Conservation (phyloP, 352 stramenopile genomes). For the Globisporangium solare region DNA sequence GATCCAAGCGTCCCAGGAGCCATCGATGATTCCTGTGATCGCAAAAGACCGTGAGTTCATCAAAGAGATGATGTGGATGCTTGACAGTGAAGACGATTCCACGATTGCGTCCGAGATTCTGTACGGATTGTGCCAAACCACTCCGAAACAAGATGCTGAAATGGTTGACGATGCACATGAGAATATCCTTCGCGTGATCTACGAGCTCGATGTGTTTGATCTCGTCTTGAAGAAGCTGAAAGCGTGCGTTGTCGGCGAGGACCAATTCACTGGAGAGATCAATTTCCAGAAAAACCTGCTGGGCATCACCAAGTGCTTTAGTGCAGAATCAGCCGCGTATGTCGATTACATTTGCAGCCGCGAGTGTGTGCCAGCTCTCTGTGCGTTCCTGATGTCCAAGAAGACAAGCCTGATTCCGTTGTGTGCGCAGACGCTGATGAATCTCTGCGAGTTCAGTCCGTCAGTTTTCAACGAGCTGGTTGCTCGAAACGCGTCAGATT, state of each 20-base stretch:
- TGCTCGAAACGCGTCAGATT: constrained; percentile 59
- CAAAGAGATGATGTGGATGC: constrained; percentile 65
- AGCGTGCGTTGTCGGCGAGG: constrained; percentile 51
- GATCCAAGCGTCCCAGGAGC: constrained; percentile 57
- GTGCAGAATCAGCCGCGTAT: constrained; percentile 44
- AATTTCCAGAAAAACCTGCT: constrained; percentile 76
- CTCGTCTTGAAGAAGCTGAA: constrained; percentile 69
- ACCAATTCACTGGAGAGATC: constrained; percentile 73
- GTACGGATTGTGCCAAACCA: constrained; percentile 56
- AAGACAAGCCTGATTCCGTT: constrained; percentile 63
- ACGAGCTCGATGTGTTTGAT: constrained; percentile 59
- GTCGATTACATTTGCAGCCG: constrained; percentile 57
- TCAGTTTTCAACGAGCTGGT: constrained; percentile 63
- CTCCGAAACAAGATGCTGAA: constrained; percentile 17
- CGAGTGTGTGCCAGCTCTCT: constrained; percentile 46
- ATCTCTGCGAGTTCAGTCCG: constrained; percentile 68
- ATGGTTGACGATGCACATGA: constrained; percentile 26
- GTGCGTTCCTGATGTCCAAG: constrained; percentile 61
- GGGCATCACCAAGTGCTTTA: constrained; percentile 75
- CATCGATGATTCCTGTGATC: constrained; percentile 46
- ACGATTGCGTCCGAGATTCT: constrained; percentile 72
- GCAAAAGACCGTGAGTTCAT: constrained; percentile 55
- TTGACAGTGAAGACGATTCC: constrained; percentile 69
- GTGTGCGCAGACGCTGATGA: constrained; percentile 71
- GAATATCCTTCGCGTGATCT: constrained; percentile 47